A percentile compares a stretch with the other conserved stretches of the same genome.
Conservation (phyloP, 768 basidiomycete genomes). For the Psilocybe azurescens region DNA sequence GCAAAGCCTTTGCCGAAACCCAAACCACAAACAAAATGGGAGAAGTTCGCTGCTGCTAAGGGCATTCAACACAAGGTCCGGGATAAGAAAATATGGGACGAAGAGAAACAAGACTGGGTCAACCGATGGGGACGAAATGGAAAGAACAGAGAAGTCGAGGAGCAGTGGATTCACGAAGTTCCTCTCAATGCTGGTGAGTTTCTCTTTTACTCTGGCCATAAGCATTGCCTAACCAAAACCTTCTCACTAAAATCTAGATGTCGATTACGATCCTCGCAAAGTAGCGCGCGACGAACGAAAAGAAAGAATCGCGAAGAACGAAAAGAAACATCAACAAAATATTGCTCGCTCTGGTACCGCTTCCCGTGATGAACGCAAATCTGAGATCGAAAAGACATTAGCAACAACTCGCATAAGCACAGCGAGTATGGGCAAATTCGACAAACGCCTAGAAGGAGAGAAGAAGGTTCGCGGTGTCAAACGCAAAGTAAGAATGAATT, state of each 20-base stretch:
- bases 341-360: constrained; percentile 55
- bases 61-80: constrained; percentile 84
- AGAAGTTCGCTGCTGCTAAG: constrained; percentile 91
- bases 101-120: constrained; percentile 93
- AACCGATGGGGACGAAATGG: constrained; percentile 88
- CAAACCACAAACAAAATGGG: constrained; percentile 96
- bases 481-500: constrained; percentile 73
- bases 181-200: constrained; percentile 82
- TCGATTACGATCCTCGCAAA: constrained; percentile 81
- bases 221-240: background rate
- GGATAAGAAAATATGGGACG: constrained; percentile 91
- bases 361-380: constrained; percentile 59
- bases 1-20: constrained; percentile 93
- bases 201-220: background rate
- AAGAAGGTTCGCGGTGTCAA: constrained; percentile 88
- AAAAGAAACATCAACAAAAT: constrained; percentile 77
- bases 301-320: constrained; percentile 83
- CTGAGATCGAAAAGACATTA: constrained; percentile 77
- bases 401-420: constrained; percentile 83
- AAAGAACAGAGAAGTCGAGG: constrained; percentile 87
- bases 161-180: constrained; percentile 93
- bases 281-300: constrained; percentile 81
- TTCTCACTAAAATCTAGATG: constrained; percentile 48
- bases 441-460: constrained; percentile 89
- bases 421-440: constrained; percentile 95